phyloP scores from a whole-genome alignment of 148 eudicot genomes.

The Spergularia bocconei region DNA sequence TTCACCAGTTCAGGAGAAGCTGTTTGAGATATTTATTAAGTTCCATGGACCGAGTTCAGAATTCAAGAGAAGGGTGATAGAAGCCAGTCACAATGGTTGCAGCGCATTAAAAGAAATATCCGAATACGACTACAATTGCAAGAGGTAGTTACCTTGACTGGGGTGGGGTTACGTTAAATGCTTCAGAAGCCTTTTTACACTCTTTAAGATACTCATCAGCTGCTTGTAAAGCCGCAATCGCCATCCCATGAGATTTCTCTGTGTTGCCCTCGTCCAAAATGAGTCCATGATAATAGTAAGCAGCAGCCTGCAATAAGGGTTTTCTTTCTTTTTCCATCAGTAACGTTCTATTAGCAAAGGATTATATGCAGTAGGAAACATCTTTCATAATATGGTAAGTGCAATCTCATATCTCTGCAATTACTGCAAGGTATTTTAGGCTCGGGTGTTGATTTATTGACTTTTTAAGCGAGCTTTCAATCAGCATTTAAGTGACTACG shows the following conservation, averaged over 20 bases:
- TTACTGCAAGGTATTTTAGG: too few relatives aligned
- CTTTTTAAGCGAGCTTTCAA: too few relatives aligned
- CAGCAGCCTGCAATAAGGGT: slow-evolving; percentile 61
- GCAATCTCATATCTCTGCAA: too few relatives aligned
- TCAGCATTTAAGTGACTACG: background rate
- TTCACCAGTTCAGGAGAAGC: too few relatives aligned
- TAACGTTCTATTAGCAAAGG: background rate
- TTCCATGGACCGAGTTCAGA: too few relatives aligned
- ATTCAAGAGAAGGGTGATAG: too few relatives aligned
- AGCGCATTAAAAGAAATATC: background rate
- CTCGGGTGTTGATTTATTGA: too few relatives aligned
- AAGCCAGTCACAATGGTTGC: background rate
- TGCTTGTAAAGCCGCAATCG: slow-evolving; percentile 93
- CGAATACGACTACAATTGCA: background rate
- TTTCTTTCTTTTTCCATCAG: background rate
- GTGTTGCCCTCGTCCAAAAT: slow-evolving; percentile 98
- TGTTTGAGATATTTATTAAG: too few relatives aligned
- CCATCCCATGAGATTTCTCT: slow-evolving; percentile 97
- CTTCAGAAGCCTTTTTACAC: slow-evolving; percentile 82
- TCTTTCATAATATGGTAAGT: background rate
- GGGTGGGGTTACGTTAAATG: slow-evolving; percentile 71
- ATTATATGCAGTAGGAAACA: background rate
- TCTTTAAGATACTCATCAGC: slow-evolving; percentile 95
- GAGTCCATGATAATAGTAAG: slow-evolving; percentile 96
- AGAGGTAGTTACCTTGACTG: slow-evolving; percentile 60